phyloP scores from a whole-genome alignment of 768 basidiomycete genomes.

The Podaxis mareebaensis region DNA sequence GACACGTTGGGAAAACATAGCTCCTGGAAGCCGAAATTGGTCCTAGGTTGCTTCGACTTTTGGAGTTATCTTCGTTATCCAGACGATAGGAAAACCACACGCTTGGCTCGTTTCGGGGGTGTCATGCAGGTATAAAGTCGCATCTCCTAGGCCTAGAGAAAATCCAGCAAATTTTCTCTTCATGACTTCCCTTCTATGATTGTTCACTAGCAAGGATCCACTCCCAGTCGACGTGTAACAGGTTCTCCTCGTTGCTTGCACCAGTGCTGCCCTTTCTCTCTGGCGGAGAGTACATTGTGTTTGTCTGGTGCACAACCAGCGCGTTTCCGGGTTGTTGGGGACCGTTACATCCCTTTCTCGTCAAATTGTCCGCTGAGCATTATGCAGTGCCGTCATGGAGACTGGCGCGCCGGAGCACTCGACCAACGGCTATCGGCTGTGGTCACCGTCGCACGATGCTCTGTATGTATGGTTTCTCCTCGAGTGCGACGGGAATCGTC shows the following conservation, averaged over 20 bases:
- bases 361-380: not conserved
- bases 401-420: constrained; percentile 2
- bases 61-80: constrained; percentile 2
- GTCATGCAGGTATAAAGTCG: constrained; percentile 4
- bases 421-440: constrained; percentile 15
- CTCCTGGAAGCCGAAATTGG: constrained; percentile 4
- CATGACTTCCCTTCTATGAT: not conserved
- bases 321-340: not conserved
- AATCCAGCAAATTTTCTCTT: constrained; percentile 1
- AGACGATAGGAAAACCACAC: not conserved
- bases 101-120: not conserved
- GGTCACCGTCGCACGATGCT: constrained; percentile 10
- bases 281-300: not conserved
- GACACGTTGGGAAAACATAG: constrained; percentile 8
- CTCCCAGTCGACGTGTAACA: not conserved
- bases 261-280: not conserved
- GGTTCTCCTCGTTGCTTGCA: not conserved
- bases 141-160: not conserved
- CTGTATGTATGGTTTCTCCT: constrained; percentile 5
- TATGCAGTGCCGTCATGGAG: not conserved
- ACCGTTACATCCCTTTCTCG: not conserved
- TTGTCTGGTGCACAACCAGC: not conserved
- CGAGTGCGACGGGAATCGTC: constrained; percentile 12
- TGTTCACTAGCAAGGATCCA: not conserved
- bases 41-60: constrained; percentile 6